These are phyloP conservation scores for Aspergillus costaricaensis DNA, from an alignment of 2,329 filamentous ascomycete genomes.

Conservation along the genomic window DNA sequence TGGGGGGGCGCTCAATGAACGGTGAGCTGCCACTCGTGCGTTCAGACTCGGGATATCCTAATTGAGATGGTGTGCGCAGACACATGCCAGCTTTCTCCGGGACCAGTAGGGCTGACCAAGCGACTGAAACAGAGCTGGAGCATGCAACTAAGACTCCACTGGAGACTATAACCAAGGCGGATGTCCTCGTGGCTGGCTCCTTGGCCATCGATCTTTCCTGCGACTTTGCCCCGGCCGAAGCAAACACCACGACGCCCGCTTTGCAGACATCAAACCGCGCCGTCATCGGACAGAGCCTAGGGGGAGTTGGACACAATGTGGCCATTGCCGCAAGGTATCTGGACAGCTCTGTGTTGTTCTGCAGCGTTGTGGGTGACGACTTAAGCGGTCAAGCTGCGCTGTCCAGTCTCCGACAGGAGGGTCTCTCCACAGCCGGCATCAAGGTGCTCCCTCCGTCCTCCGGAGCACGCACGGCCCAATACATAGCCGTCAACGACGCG, in stretches of 20 bases:
- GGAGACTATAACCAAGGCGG: constrained; percentile 43
- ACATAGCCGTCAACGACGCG: constrained; percentile 83
- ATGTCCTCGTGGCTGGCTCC: constrained; percentile 87
- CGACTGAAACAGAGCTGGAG: constrained; percentile 22
- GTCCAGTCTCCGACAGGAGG: constrained; percentile 59
- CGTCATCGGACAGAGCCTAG: constrained; percentile 76
- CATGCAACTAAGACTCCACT: constrained; percentile 10
- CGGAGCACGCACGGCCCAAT: constrained; percentile 77
- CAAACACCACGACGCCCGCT: constrained; percentile 37
- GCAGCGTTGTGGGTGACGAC: constrained; percentile 80
- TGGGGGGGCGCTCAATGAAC: constrained; percentile 28
- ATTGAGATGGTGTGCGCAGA: constrained; percentile 37
- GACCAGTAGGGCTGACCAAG: constrained; percentile 26
- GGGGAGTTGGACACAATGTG: constrained; percentile 91
- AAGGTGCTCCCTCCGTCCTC: constrained; percentile 54
- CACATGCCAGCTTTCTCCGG: constrained; percentile 38
- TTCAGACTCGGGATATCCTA: constrained; percentile 34
- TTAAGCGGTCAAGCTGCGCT: constrained; percentile 73
- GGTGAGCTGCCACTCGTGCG: constrained; percentile 39
- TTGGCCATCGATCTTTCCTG: constrained; percentile 86
- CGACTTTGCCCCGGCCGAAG: constrained; percentile 63
- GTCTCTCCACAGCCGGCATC: constrained; percentile 67
- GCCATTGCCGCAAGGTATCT: constrained; percentile 77
- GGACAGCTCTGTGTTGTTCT: constrained; percentile 68
- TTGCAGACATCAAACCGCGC: constrained; percentile 85